Evolutionary conservation across 345 rosid species (phyloP).

Genomic region (Eucalyptus cladocalyx): DNA sequence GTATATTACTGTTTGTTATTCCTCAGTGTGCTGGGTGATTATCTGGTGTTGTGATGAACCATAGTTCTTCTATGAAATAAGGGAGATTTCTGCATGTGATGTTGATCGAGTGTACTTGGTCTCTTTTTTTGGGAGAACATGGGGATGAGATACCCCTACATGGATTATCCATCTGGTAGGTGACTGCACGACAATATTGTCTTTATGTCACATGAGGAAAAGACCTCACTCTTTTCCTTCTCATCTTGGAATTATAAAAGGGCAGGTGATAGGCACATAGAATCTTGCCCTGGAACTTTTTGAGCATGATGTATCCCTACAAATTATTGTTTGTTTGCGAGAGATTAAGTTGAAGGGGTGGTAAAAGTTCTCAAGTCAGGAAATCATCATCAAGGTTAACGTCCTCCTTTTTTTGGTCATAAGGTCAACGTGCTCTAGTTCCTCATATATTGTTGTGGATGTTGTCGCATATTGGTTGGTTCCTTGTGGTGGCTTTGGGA

Average conservation of each 20-base stretch:
- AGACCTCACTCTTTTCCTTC: background rate
- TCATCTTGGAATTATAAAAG: background rate
- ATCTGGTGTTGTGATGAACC: background rate
- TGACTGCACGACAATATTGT: background rate
- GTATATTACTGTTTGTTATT: background rate
- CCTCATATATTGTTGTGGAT: background rate
- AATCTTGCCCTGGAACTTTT: background rate
- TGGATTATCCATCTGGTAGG: background rate
- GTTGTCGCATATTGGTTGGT: background rate
- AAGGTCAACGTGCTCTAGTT: background rate
- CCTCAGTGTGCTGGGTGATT: background rate
- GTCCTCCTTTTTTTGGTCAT: background rate
- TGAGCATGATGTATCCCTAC: background rate
- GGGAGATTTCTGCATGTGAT: background rate
- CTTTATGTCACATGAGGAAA: background rate
- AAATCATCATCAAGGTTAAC: background rate
- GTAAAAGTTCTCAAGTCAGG: background rate
- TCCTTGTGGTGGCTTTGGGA: background rate
- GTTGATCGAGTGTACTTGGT: background rate
- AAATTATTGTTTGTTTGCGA: background rate
- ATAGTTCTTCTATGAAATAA: background rate
- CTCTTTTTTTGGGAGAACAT: background rate
- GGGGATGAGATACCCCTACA: background rate
- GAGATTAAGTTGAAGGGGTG: background rate
- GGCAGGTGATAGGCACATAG: background rate